Evolutionary conservation across 805 yeast genomes (phyloP), one percentile per base, ranked within the genome.

Genomic region (Helenozyma baotianmanensis): DNA sequence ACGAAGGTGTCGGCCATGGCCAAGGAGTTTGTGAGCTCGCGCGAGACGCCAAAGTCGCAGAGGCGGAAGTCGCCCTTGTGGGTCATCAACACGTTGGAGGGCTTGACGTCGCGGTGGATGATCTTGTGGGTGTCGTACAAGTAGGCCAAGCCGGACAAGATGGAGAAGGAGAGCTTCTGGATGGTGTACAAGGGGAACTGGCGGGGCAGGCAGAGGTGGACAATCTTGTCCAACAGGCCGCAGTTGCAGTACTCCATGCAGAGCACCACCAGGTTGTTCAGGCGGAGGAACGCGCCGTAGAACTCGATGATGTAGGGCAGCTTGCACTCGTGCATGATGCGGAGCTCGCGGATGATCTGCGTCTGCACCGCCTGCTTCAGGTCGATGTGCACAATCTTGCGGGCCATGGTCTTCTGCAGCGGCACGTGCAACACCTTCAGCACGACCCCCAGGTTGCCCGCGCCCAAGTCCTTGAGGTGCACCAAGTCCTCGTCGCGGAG

Each of bases 241-340:
- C 96, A 85, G 58, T 90, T 95, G 76, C 90, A 85, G 59, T 85
- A 89, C 59, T 90, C 97, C 95, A 89, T 88, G 54, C 95, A 82
- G 40, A 92, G 83, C 10, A 87, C 81, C 12, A 92, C 89, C 40
- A 86, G 84, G 50, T 75, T 76, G 40, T 65, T 60, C 32, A 52
- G 60, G 35, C 74, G 74, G 32, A 87, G 72, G 51, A 81, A 84
- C 0, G 96, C 95, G 6, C 97, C 97, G 58, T 81, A 90, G 56
- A 89, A 92, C 28, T 84, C 86, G 30, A 90, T 83, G 28, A 92
- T 89, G 48, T 75, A 84, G 4, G 86, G 86, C 35, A 76, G 80
- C 52, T 75, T 80, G 52, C 97, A 90, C 51, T 85, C 95, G 55
- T 87, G 95, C 75, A 92, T 75, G 14, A 92, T 89, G 39, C 88